A percentile compares a stretch with the other conserved stretches of the same genome.
phyloP scores from a whole-genome alignment of 2,329 filamentous ascomycete species.

The Aspergillus cejpii region DNA sequence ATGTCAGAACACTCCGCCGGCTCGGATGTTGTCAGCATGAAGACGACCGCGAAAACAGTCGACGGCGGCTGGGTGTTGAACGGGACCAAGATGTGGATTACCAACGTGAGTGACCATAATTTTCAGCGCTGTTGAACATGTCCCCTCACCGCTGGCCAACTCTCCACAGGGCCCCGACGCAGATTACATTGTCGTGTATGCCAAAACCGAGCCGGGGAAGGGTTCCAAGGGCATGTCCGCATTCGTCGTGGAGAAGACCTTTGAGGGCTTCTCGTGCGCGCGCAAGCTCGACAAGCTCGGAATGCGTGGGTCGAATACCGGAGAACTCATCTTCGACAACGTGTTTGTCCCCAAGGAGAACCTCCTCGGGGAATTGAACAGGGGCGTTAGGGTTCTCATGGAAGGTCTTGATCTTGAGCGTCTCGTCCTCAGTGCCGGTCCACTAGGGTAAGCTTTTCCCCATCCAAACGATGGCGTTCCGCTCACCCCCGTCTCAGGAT shows the following conservation, averaged over 20 bases:
- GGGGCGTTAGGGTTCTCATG: conserved; percentile 87
- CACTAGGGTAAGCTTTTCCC: conserved; percentile 55
- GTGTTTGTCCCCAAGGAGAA: conserved; percentile 83
- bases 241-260: conserved; percentile 69
- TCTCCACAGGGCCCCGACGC: conserved; percentile 65
- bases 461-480: too few relatives aligned
- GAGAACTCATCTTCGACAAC: conserved; percentile 82
- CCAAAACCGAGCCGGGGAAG: conserved; percentile 76
- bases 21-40: conserved; percentile 93
- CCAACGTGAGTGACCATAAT: conserved; percentile 55
- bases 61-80: conserved; percentile 82
- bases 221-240: conserved; percentile 90
- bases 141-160: too few relatives aligned
- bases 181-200: conserved; percentile 90
- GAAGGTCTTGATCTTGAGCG: conserved; percentile 91
- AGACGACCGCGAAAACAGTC: conserved; percentile 69
- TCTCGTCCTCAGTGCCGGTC: conserved; percentile 82
- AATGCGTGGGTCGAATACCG: conserved; percentile 95
- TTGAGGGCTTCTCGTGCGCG: conserved; percentile 74
- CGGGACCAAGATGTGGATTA: conserved; percentile 99
- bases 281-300: conserved; percentile 96
- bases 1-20: conserved; percentile 93
- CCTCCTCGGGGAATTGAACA: conserved; percentile 70
- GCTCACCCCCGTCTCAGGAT: conserved; percentile 51
- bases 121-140: too few relatives aligned